Conservation (phyloP, 768 basidiomycete genomes). For the Asterophora parasitica region DNA sequence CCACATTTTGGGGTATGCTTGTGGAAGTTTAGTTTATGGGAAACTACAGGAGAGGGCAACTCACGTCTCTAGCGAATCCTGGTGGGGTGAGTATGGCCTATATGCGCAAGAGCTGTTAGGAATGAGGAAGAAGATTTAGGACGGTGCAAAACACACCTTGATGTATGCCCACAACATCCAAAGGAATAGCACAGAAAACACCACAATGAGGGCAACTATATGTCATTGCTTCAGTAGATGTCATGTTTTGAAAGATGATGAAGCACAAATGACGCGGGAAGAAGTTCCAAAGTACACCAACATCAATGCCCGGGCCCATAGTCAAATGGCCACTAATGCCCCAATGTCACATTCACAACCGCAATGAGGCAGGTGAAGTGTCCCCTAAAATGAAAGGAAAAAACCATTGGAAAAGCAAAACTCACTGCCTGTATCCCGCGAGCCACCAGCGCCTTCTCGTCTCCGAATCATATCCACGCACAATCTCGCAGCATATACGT, state of each 20-base stretch:
- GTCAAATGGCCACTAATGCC: no score
- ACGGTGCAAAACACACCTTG: constrained; percentile 42
- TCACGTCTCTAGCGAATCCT: constrained; percentile 63
- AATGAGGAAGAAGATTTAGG: neutral
- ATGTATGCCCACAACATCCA: constrained; percentile 79
- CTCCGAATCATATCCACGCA: constrained; percentile 66
- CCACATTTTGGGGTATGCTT: constrained; percentile 25
- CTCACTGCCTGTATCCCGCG: constrained; percentile 62
- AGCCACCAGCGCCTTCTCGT: constrained; percentile 37
- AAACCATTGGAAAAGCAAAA: constrained; percentile 16
- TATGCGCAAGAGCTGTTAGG: constrained; percentile 2
- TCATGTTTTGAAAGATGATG: neutral
- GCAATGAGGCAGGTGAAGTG: neutral
- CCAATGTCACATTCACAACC: no score
- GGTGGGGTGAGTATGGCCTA: constrained; percentile 66
- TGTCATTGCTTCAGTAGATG: constrained; percentile 7
- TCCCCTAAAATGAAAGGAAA: neutral
- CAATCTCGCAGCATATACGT: constrained; percentile 74
- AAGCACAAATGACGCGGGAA: neutral
- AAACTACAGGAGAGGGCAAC: constrained; percentile 13
- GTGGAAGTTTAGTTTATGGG: neutral
- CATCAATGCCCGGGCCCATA: no score
- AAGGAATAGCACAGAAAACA: constrained; percentile 59
- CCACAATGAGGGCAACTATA: constrained; percentile 61
- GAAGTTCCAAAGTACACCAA: no score